Evolutionary conservation across 306 rosid genomes (phyloP), one percentile per base, ranked within the genome.

Genomic region (Parietaria judaica): DNA sequence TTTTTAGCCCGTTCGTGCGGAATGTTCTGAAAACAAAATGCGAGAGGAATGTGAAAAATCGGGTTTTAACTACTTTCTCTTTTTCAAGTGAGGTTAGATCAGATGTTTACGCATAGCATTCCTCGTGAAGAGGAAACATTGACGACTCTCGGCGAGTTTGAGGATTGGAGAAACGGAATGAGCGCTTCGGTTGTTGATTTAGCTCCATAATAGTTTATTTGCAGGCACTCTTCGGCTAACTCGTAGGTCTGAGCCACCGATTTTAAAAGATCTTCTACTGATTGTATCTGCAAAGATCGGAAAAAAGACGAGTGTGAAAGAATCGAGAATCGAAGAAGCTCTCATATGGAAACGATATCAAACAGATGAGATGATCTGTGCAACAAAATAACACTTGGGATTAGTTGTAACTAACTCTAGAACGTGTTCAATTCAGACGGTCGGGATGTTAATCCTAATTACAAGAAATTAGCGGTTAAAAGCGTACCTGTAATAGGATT

Each of bases 111-210:
- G 79, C 74, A 7, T 23, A 81, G 48, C 3, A 60, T 67, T 55
- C 84, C 95, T 39, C 14, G 0, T 61, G 55, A 1, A 37, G 88
- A 69, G 8, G 86, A 67, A 69, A 83, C 79, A 58, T 70, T 81
- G 12, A 86, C 84, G 72, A 84, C 74, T 63, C 54, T 81, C 45
- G 88, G 90, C 6, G 90, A 79, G 15, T 35, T 67, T 8, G 95
- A 86, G 36, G 73, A 56, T 54, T 73, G 80, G 23, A 86, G 88
- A 63, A 81, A 80, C 34, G 84, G 79, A 71, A 79, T 61, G 37
- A 83, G 81, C 37, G 78, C 70, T 71, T 67, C 56, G 4, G 69
- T 44, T 6, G 61, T 59, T 56, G 72, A 65, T 74, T 77, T 86
- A 38, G 82, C 69, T 51, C 90, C 84, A 23, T 73, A 69, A 58